phyloP scores from a whole-genome alignment of 2,329 filamentous ascomycete genomes.

The Camillea tinctor region DNA sequence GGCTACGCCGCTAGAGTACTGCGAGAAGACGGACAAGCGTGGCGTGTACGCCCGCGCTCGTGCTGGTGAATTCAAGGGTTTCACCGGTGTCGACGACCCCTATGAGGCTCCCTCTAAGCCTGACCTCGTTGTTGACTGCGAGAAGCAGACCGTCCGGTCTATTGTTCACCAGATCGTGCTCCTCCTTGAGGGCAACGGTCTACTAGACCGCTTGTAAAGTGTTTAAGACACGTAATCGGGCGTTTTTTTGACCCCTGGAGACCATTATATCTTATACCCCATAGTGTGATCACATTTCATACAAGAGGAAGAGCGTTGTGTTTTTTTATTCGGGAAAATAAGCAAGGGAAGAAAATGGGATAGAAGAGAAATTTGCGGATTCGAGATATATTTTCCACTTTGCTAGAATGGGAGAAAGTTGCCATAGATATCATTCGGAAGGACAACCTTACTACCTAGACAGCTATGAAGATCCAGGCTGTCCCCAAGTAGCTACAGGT shows the following conservation, averaged over 20 bases:
- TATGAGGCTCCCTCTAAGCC: constrained; percentile 84
- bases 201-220: constrained; percentile 68
- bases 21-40: constrained; percentile 91
- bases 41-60: constrained; percentile 86
- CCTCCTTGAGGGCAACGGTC: constrained; percentile 82
- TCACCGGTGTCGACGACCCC: constrained; percentile 96
- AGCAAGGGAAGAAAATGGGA: background rate
- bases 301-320: background rate
- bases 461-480: too few species aligned
- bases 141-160: constrained; percentile 84
- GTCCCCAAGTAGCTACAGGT: too few species aligned
- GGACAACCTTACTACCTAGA: too few species aligned
- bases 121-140: constrained; percentile 79
- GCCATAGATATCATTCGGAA: too few species aligned
- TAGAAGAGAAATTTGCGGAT: background rate
- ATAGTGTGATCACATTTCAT: background rate
- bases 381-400: too few species aligned
- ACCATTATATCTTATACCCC: background rate
- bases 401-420: too few species aligned
- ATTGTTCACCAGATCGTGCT: constrained; percentile 97
- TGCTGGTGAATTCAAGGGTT: constrained; percentile 90
- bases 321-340: background rate
- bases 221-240: background rate
- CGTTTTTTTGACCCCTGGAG: background rate
- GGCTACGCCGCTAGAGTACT: constrained; percentile 85